phyloP scores from a whole-genome alignment of 2,329 filamentous ascomycete species.

The Colletotrichum costaricense region DNA sequence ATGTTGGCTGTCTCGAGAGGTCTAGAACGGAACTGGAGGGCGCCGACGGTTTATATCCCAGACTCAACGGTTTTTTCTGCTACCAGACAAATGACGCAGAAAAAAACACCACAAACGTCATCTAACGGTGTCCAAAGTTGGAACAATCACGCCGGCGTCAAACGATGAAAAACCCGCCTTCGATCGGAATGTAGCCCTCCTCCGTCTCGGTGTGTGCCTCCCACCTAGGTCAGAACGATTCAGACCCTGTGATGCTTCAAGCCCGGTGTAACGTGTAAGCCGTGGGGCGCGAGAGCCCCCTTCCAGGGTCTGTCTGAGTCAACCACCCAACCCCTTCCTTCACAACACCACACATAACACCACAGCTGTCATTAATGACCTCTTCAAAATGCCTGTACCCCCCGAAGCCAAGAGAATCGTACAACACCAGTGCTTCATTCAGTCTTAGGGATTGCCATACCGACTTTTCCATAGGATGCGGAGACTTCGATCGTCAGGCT shows the following conservation, averaged over 20 bases:
- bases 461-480: neutral
- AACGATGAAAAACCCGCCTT: conserved; percentile 14
- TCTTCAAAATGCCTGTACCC: neutral
- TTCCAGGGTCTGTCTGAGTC: conserved; percentile 26
- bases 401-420: conserved; percentile 4
- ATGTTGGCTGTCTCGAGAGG: neutral
- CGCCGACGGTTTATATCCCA: neutral
- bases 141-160: conserved; percentile 9
- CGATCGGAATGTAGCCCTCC: conserved; percentile 22
- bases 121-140: conserved; percentile 15
- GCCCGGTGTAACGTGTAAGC: neutral
- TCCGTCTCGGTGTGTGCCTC: too few relatives aligned
- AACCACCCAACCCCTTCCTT: conserved; percentile 22
- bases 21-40: conserved; percentile 9
- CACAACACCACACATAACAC: neutral
- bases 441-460: neutral
- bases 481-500: neutral
- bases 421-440: neutral
- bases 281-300: neutral
- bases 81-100: conserved; percentile 17
- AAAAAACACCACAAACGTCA: conserved; percentile 19
- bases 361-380: neutral
- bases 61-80: conserved; percentile 12
- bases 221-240: conserved; percentile 3
- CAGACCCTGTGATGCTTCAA: conserved; percentile 24